Percentiles rank a stretch among this genome's conserved stretches.
Evolutionary conservation across 164 flowering plant species (phyloP).

Genomic region (Tinospora cordifolia): DNA sequence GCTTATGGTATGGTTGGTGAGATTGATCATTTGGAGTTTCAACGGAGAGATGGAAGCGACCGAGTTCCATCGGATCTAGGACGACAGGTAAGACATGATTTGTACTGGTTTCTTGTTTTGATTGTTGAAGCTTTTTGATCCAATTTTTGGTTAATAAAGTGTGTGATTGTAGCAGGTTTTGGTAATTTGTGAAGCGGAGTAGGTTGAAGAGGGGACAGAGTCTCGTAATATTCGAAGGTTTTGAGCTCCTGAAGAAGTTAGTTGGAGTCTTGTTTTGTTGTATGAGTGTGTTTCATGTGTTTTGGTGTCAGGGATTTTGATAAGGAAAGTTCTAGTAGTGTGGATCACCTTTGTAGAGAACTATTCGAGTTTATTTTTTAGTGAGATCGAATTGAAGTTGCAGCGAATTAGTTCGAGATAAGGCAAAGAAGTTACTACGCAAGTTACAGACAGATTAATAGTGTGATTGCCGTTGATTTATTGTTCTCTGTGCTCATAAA

Average conservation of each 20-base stretch:
- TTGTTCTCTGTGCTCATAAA: not conserved
- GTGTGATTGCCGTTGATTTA: not conserved
- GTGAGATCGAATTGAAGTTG: not conserved
- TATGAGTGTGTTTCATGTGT: not conserved
- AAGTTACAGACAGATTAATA: not conserved
- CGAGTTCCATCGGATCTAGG: slow-evolving; percentile 6
- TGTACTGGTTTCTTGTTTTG: not conserved
- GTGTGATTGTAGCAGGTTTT: not conserved
- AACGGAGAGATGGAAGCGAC: slow-evolving; percentile 19
- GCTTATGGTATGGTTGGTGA: not conserved
- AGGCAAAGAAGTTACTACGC: not conserved
- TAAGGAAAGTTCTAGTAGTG: not conserved
- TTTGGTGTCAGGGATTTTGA: not conserved
- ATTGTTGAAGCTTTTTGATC: not conserved
- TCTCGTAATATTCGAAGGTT: not conserved
- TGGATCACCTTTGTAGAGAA: not conserved
- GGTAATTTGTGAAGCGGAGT: not conserved
- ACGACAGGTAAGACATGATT: slow-evolving; percentile 7
- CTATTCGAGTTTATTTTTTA: not conserved
- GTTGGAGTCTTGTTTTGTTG: too few species aligned
- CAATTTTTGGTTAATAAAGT: not conserved
- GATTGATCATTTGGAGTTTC: not conserved
- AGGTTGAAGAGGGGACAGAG: not conserved
- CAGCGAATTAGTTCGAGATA: not conserved
- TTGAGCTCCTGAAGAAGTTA: not conserved